Evolutionary conservation across 2,329 filamentous ascomycete genomes (phyloP).

Genomic region (Calonectria honghensis): DNA sequence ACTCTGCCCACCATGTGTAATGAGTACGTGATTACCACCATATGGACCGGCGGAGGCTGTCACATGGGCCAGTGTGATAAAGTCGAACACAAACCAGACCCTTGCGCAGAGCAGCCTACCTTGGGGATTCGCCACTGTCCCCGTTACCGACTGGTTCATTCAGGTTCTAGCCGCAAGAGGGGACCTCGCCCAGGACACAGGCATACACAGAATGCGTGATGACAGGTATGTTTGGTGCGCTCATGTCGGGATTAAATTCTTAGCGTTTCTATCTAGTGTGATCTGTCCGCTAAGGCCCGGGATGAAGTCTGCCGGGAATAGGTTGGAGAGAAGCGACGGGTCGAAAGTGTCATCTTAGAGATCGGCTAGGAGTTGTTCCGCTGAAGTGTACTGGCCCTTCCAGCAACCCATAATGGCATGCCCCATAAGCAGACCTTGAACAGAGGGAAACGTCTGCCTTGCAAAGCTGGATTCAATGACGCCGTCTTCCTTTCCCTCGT

Average conservation of each 20-base stretch:
- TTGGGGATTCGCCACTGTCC: neutral
- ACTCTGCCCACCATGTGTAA: neutral
- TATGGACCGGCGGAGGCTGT: neutral
- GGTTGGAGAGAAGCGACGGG: neutral
- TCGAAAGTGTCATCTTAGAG: neutral
- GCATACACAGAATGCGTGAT: neutral
- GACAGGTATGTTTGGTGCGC: neutral
- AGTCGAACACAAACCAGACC: neutral
- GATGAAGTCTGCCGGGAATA: neutral
- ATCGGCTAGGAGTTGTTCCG: neutral
- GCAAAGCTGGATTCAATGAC: neutral
- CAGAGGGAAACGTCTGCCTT: neutral
- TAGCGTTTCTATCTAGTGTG: neutral
- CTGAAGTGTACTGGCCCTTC: neutral
- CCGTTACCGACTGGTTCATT: neutral
- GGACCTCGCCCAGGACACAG: neutral
- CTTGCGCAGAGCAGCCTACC: neutral
- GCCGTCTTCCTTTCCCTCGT: neutral
- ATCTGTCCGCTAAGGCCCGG: neutral
- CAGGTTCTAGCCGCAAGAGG: neutral
- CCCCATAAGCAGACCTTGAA: neutral
- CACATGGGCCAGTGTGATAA: neutral
- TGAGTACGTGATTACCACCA: conserved; percentile 1
- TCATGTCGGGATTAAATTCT: neutral
- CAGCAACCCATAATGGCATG: neutral